These are phyloP conservation scores for Colletotrichum endophyticum DNA, from an alignment of 2,329 filamentous ascomycete genomes.

Conservation along the genomic window DNA sequence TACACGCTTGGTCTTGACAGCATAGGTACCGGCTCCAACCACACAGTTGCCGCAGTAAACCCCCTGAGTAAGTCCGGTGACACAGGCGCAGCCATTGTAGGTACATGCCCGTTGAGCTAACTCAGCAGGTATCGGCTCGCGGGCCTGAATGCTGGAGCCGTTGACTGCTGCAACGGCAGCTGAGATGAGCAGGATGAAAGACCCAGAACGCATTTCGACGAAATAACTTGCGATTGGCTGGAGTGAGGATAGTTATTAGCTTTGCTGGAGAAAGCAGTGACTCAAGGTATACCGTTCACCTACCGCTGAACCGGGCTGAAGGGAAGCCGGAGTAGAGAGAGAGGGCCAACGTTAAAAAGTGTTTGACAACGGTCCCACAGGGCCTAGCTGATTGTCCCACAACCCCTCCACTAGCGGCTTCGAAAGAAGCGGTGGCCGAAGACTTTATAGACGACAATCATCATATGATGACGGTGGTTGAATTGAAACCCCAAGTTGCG, in stretches of 20 bases:
- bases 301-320: background rate
- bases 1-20: constrained; percentile 25
- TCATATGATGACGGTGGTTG: too few species aligned
- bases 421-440: background rate
- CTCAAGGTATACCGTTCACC: background rate
- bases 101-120: constrained; percentile 20
- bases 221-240: background rate
- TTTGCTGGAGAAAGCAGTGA: background rate
- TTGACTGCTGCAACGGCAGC: background rate
- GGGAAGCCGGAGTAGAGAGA: background rate
- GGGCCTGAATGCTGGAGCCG: background rate
- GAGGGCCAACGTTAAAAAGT: background rate
- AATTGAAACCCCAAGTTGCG: background rate
- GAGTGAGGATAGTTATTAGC: background rate
- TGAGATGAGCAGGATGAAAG: background rate
- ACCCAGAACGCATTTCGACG: background rate
- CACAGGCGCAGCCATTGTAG: constrained; percentile 24
- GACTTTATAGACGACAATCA: background rate
- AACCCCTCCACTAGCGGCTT: background rate
- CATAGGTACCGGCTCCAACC: constrained; percentile 23
- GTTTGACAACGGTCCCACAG: background rate
- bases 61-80: constrained; percentile 21
- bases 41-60: constrained; percentile 27
- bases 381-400: background rate
- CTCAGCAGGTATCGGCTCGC: constrained; percentile 4